phyloP scores from a whole-genome alignment of 768 basidiomycete genomes.

The Aureoboletus auriporus region DNA sequence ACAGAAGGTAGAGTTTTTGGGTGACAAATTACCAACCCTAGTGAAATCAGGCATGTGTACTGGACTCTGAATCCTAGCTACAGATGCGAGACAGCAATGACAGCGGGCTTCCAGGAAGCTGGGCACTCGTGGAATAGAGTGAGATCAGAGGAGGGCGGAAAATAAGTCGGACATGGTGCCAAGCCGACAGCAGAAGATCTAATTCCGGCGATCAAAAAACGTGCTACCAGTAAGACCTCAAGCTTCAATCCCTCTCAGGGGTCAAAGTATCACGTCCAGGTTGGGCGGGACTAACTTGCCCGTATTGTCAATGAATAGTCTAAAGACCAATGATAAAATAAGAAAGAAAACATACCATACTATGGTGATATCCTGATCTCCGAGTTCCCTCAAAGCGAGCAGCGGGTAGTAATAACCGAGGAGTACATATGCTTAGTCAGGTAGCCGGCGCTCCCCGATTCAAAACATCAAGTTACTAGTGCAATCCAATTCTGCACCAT shows the following conservation, averaged over 20 bases:
- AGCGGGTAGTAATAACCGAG: too few relatives aligned
- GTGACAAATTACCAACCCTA: conserved; percentile 7
- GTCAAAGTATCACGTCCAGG: too few relatives aligned
- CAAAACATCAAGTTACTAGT: too few relatives aligned
- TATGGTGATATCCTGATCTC: too few relatives aligned
- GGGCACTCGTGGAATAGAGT: conserved; percentile 10
- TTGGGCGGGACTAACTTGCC: too few relatives aligned
- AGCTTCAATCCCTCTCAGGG: neutral
- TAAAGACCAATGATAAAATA: too few relatives aligned
- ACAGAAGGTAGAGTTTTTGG: conserved; percentile 6
- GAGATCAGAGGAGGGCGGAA: neutral
- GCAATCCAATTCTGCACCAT: neutral
- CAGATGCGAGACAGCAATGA: neutral
- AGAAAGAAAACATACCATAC: neutral
- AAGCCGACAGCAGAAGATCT: neutral
- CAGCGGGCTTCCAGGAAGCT: conserved; percentile 4
- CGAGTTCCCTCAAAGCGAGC: too few relatives aligned
- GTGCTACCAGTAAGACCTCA: too few relatives aligned
- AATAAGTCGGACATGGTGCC: neutral
- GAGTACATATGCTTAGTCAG: too few relatives aligned
- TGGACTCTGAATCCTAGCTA: neutral
- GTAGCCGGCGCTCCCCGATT: too few relatives aligned
- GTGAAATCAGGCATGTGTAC: conserved; percentile 3
- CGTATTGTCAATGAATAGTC: neutral
- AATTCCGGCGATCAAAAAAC: neutral